Percentiles rank a stretch among this genome's conserved stretches.
Conservation (phyloP, 805 yeast species). For the Wickerhamiella occidentalis region DNA sequence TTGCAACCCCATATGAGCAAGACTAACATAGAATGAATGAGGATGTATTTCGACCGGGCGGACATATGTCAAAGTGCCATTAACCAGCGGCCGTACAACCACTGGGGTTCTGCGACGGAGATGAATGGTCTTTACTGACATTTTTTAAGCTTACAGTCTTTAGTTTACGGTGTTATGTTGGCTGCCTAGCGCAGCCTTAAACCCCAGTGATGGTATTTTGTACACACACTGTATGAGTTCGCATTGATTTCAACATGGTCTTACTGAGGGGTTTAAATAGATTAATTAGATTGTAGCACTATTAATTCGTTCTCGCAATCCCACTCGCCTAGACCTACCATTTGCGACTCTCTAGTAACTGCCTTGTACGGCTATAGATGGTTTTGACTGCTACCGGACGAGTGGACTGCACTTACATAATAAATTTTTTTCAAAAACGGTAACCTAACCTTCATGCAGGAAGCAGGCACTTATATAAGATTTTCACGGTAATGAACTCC, state of each 20-base stretch:
- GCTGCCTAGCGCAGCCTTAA: no score
- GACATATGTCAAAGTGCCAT: conserved; percentile 22
- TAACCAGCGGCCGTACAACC: conserved; percentile 24
- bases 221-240: conserved; percentile 28
- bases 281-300: no score
- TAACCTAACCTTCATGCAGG: conserved; percentile 7
- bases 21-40: conserved; percentile 26
- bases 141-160: conserved; percentile 5
- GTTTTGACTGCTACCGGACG: no score
- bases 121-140: conserved; percentile 25
- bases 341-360: no score
- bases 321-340: no score
- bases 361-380: no score
- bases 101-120: conserved; percentile 16
- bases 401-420: no score
- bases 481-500: background rate
- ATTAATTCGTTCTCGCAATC: no score
- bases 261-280: conserved; percentile 11
- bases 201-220: conserved; percentile 27
- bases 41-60: conserved; percentile 32
- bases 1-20: conserved; percentile 11
- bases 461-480: background rate
- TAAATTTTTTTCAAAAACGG: conserved; percentile 1
- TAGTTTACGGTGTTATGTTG: conserved; percentile 1
- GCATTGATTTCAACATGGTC: conserved; percentile 9